Conservation (phyloP, 352 stramenopile genomes). For the Sclerospora graminicola region DNA sequence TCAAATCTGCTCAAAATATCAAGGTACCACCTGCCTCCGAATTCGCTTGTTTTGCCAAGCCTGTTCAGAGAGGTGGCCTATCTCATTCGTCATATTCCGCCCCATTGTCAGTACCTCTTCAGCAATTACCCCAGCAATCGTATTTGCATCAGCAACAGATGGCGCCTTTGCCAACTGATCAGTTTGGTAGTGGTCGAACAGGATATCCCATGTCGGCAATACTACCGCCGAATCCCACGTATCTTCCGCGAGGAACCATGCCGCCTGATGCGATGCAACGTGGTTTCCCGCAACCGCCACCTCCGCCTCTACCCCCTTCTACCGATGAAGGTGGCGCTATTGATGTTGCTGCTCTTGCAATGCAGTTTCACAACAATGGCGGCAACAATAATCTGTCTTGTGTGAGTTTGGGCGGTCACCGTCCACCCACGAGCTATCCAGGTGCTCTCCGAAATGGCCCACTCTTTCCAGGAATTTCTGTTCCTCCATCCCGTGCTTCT, state of each 20-base stretch:
- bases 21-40: constrained; percentile 19
- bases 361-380: constrained; percentile 60
- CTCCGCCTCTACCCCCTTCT: constrained; percentile 12
- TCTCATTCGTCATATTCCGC: constrained; percentile 9
- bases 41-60: constrained; percentile 35
- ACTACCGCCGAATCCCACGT: constrained; percentile 20
- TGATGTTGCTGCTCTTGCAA: constrained; percentile 58
- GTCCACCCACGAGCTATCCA: constrained; percentile 19
- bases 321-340: constrained; percentile 19
- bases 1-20: constrained; percentile 1
- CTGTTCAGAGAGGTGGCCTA: constrained; percentile 20
- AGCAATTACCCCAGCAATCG: constrained; percentile 7
- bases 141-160: constrained; percentile 22
- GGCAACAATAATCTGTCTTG: constrained; percentile 17
- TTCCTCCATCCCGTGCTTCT: constrained; percentile 22
- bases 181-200: constrained; percentile 10
- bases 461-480: constrained; percentile 29
- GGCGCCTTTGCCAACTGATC: constrained; percentile 12
- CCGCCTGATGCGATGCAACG: constrained; percentile 13
- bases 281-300: constrained; percentile 22
- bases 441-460: constrained; percentile 6
- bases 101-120: constrained; percentile 11
- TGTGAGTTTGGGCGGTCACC: constrained; percentile 28
- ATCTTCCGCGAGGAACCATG: constrained; percentile 18
- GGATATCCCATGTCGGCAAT: constrained; percentile 22